A percentile compares a stretch with the other conserved stretches of the same genome.
Conservation (phyloP, 2,329 filamentous ascomycete species). For the Fusarium mexicanum region DNA sequence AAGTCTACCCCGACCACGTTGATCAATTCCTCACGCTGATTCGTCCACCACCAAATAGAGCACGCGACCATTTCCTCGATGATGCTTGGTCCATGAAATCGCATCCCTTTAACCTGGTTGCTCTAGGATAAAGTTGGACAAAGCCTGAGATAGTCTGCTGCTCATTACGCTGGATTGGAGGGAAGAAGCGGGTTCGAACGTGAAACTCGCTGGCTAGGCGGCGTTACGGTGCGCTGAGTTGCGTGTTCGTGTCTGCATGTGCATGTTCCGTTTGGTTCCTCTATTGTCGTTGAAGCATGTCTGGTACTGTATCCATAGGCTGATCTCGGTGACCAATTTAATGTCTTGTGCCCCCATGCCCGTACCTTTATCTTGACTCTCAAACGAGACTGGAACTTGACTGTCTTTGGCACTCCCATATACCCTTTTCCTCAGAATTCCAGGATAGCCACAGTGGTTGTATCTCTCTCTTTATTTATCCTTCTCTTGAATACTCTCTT, state of each 20-base stretch:
- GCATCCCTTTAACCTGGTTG: conserved; percentile 33
- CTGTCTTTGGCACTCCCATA: conserved; percentile 3
- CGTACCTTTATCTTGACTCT: conserved; percentile 1
- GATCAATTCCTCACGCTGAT: conserved; percentile 47
- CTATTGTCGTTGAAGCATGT: conserved; percentile 1
- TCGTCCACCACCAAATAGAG: conserved; percentile 47
- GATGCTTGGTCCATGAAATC: conserved; percentile 54
- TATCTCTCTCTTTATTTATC: not conserved
- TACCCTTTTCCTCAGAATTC: not conserved
- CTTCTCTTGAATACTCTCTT: not conserved
- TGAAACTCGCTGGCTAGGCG: conserved; percentile 32
- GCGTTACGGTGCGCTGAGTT: conserved; percentile 19
- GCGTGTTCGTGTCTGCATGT: conserved; percentile 26
- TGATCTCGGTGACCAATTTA: conserved; percentile 21
- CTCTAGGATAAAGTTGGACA: conserved; percentile 28
- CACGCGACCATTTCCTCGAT: conserved; percentile 57
- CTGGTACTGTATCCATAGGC: not conserved
- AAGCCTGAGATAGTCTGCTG: conserved; percentile 19
- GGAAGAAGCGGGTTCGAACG: conserved; percentile 37
- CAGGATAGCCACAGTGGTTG: not conserved
- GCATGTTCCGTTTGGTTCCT: conserved; percentile 15
- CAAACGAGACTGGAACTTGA: conserved; percentile 20
- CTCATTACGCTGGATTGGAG: conserved; percentile 37
- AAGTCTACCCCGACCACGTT: conserved; percentile 49
- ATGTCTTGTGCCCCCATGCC: conserved; percentile 26